Conservation (phyloP, 208 protist genomes). For the Jaenimonas drosophilae region DNA sequence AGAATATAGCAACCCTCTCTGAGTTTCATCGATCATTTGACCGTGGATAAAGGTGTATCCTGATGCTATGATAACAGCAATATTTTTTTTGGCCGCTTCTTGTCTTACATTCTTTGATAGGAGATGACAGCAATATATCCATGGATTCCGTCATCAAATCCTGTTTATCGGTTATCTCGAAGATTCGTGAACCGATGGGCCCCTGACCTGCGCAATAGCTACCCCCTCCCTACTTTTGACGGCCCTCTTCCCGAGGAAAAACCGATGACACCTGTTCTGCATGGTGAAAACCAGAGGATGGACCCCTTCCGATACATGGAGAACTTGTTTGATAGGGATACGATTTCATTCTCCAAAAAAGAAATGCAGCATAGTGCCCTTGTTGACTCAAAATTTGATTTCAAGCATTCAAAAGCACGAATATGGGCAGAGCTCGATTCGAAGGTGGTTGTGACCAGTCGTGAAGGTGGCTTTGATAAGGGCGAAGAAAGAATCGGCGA, state of each 20-base stretch:
- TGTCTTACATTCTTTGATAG: not conserved
- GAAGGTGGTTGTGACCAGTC: constrained; percentile 75
- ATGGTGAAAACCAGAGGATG: constrained; percentile 30
- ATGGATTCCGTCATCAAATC: constrained; percentile 71
- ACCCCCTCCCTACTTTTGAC: constrained; percentile 65
- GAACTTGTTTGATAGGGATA: constrained; percentile 75
- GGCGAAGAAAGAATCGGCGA: constrained; percentile 87
- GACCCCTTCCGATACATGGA: constrained; percentile 88
- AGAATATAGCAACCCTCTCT: too few relatives aligned
- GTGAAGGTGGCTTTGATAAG: constrained; percentile 86
- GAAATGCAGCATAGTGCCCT: constrained; percentile 65
- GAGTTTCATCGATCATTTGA: too few relatives aligned
- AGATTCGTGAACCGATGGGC: constrained; percentile 50
- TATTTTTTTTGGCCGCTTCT: too few relatives aligned
- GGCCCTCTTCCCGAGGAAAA: constrained; percentile 64
- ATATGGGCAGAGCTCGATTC: constrained; percentile 81
- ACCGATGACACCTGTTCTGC: constrained; percentile 29
- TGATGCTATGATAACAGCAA: too few relatives aligned
- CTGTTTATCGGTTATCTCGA: constrained; percentile 31
- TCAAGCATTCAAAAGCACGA: constrained; percentile 73
- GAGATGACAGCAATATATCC: constrained; percentile 75
- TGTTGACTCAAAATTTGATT: constrained; percentile 73
- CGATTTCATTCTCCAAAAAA: constrained; percentile 47
- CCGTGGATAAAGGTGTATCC: too few relatives aligned
- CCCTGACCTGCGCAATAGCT: constrained; percentile 58